Base-by-base conservation (phyloP, 2,329 filamentous ascomycete genomes). In the Fusarium buharicum region DNA sequence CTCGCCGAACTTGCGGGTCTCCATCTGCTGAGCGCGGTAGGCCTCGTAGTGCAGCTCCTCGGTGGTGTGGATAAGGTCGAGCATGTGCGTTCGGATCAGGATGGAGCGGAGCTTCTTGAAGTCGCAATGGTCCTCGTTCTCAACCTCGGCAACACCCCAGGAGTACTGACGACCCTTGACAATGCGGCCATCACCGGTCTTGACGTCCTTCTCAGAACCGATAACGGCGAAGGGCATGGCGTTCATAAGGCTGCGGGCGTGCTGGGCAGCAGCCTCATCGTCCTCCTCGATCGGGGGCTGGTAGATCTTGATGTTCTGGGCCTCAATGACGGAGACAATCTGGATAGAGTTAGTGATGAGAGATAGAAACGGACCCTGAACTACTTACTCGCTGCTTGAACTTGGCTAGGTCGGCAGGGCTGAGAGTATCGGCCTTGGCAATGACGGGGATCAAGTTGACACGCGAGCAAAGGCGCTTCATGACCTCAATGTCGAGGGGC, bases 71-170 rank as follows among this genome's bases (percentile, higher is more conserved):
- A 99, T 99, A 67, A 99, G 90, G 77, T 99, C 95, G 73, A 99
- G 88, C 95, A 99, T 99, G 84, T 99, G 95, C 46, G 94, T 97
- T 79, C 95, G 92, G 83, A 99, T 98, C 69, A 99, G 86, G 74
- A 99, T 98, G 44, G 94, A 97, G 73, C 95, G 93, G 65, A 99
- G 90, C 86, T 99, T 99, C 90, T 99, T 99, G 86, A 99, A 99
- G 81, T 99, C 95, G 82, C 95, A 99, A 86, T 99, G 95, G 77
- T 99, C 95, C 82, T 99, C 95, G 76, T 99, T 99, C 86, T 99
- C 95, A 48, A 99, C 95, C 80, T 99, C 95, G 62, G 95, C 95
- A 72, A 99, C 95, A 85, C 95, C 95, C 95, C 95, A 99, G 52
- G 93, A 92, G 82, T 99, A 99, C 80, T 99, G 96, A 65, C 95